A percentile compares a stretch with the other conserved stretches of the same genome.
Evolutionary conservation across 805 yeast genomes (phyloP).

Genomic region (Kluyveromyces siamensis): DNA sequence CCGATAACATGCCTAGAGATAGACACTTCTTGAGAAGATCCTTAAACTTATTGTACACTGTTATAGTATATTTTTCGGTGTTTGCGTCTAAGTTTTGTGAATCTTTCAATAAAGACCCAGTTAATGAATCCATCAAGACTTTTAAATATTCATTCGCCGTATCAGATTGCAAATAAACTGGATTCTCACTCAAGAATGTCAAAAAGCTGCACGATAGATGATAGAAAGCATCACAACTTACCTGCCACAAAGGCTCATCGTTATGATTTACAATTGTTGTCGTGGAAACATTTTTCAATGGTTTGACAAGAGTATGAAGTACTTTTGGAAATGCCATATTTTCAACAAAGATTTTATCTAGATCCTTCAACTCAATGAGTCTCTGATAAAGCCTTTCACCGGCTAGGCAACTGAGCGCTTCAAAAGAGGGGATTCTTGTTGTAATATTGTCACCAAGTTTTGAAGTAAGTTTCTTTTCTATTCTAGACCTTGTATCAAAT

Average conservation of each 20-base stretch:
- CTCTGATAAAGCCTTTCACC: constrained; percentile 33
- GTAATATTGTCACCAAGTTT: constrained; percentile 24
- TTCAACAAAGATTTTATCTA: constrained; percentile 29
- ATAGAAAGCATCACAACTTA: constrained; percentile 36
- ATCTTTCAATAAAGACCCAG: constrained; percentile 22
- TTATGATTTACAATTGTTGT: constrained; percentile 4
- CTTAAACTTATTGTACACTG: constrained; percentile 36
- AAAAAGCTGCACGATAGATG: constrained; percentile 24
- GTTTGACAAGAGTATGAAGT: constrained; percentile 42
- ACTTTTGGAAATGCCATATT: constrained; percentile 40
- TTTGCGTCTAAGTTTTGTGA: constrained; percentile 21
- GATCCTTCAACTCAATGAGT: constrained; percentile 26
- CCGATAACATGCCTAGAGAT: constrained; percentile 20
- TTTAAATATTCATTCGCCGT: constrained; percentile 28
- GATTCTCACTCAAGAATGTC: constrained; percentile 1
- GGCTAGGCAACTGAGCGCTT: constrained; percentile 46
- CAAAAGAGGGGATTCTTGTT: constrained; percentile 50
- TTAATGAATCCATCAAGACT: constrained; percentile 33
- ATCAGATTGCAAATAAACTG: constrained; percentile 4
- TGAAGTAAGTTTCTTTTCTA: constrained; percentile 43
- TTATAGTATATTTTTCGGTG: constrained; percentile 38
- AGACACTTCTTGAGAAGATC: constrained; percentile 35
- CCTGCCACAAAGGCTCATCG: constrained; percentile 43
- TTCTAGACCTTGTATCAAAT: constrained; percentile 49
- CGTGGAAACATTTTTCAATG: constrained; percentile 37